Evolutionary conservation across 495 filamentous ascomycete species (phyloP).

Genomic region (Penicillium parvum): DNA sequence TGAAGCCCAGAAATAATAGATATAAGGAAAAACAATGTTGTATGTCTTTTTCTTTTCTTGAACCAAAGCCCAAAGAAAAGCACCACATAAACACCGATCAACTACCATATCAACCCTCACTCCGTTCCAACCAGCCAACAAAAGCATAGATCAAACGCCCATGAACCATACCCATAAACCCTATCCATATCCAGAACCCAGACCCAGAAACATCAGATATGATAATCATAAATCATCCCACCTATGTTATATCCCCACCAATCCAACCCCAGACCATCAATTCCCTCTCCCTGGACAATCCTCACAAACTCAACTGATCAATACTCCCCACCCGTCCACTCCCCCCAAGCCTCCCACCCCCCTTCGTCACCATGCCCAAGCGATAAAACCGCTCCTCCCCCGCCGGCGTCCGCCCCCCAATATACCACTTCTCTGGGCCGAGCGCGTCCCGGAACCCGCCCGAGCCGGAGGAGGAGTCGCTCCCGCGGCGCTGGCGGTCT

Average conservation of each 20-base stretch:
- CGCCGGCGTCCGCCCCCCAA: conserved; percentile 76
- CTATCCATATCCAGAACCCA: not conserved
- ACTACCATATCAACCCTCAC: too few relatives aligned
- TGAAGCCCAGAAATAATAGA: not conserved
- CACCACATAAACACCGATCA: too few relatives aligned
- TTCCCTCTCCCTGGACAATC: too few relatives aligned
- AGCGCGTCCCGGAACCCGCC: conserved; percentile 72
- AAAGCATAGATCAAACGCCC: not conserved
- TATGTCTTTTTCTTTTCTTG: conserved; percentile 6
- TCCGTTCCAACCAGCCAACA: too few relatives aligned
- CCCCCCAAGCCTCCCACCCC: conserved; percentile 46
- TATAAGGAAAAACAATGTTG: not conserved
- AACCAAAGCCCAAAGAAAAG: not conserved
- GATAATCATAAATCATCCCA: not conserved
- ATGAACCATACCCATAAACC: not conserved
- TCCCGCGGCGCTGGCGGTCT: conserved; percentile 49
- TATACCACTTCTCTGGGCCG: conserved; percentile 81
- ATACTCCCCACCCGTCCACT: conserved; percentile 56
- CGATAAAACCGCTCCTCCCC: conserved; percentile 89
- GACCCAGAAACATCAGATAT: not conserved
- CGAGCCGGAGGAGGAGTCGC: conserved; percentile 74
- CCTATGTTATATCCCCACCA: not conserved
- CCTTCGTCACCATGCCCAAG: conserved; percentile 55
- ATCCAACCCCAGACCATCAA: not conserved
- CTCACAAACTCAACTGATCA: conserved; percentile 59